Conservation (phyloP, 805 yeast species). For the Saccharomycopsis synnaedendra region DNA sequence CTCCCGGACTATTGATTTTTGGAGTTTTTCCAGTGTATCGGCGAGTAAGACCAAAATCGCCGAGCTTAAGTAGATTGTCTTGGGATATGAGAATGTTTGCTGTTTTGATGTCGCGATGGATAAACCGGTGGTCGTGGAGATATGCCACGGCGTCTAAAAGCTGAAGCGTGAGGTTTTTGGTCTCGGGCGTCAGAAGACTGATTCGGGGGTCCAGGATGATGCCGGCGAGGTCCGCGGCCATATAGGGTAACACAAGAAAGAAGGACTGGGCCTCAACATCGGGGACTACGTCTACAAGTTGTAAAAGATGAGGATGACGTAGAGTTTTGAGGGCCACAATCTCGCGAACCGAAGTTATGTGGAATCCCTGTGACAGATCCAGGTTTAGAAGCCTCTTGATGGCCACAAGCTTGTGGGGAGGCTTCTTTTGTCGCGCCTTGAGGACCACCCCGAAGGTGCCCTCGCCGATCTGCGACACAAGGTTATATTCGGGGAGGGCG, state of each 20-base stretch:
- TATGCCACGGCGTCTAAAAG: conserved; percentile 70
- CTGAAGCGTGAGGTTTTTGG: conserved; percentile 76
- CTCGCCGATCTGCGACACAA: conserved; percentile 39
- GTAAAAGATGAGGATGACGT: conserved; percentile 60
- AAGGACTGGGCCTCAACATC: conserved; percentile 25
- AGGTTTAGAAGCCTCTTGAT: conserved; percentile 62
- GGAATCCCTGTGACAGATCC: conserved; percentile 42
- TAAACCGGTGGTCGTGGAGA: conserved; percentile 48
- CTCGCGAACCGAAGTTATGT: conserved; percentile 91
- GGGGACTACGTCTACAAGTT: conserved; percentile 56
- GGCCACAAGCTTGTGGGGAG: conserved; percentile 62
- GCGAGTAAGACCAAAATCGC: conserved; percentile 93
- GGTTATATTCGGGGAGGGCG: background rate
- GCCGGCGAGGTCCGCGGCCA: conserved; percentile 89
- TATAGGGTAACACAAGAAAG: conserved; percentile 85
- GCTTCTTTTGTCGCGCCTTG: conserved; percentile 46
- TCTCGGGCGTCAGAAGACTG: conserved; percentile 47
- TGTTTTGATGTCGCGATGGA: conserved; percentile 91
- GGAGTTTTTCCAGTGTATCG: conserved; percentile 55
- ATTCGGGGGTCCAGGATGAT: conserved; percentile 71
- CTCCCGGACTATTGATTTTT: conserved; percentile 19
- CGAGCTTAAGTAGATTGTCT: conserved; percentile 72
- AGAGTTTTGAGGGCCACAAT: conserved; percentile 69
- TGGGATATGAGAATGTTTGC: conserved; percentile 83
- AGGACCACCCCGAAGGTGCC: conserved; percentile 89